phyloP scores from a whole-genome alignment of 2,329 filamentous ascomycete genomes.

The Paracoccidioides brasiliensis region DNA sequence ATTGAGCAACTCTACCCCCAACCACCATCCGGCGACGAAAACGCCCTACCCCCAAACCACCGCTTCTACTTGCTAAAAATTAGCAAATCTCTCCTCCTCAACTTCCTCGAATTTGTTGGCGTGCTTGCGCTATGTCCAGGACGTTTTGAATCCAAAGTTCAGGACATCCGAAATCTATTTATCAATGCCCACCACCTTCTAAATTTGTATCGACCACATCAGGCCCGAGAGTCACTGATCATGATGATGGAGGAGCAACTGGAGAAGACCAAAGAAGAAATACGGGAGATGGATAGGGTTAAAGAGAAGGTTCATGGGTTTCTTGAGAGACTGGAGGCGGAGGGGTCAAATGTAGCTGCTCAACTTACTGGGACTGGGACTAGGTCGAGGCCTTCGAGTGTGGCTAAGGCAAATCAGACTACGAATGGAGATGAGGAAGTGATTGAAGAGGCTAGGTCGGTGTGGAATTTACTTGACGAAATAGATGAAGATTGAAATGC shows the following conservation, averaged over 20 bases:
- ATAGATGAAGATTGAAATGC: constrained; percentile 12
- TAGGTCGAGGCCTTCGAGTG: not conserved
- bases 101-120: constrained; percentile 75
- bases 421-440: constrained; percentile 11
- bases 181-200: constrained; percentile 88
- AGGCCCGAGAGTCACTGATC: constrained; percentile 78
- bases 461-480: constrained; percentile 30
- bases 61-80: constrained; percentile 58
- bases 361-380: no score
- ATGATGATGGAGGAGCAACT: constrained; percentile 77
- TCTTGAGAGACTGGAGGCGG: constrained; percentile 23
- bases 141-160: constrained; percentile 56
- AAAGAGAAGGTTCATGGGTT: constrained; percentile 50
- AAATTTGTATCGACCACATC: constrained; percentile 88
- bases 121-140: constrained; percentile 54
- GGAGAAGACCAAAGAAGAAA: constrained; percentile 58
- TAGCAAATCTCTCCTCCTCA: constrained; percentile 72
- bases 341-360: constrained; percentile 12
- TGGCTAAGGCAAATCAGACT: not conserved
- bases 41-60: constrained; percentile 37
- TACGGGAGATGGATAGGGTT: constrained; percentile 60
- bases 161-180: constrained; percentile 67
- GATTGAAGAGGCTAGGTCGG: constrained; percentile 19
- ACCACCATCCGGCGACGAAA: constrained; percentile 40
- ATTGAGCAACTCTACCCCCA: constrained; percentile 57